These are phyloP conservation scores for Lipomyces lipofer DNA, from an alignment of 805 yeast species.

Conservation along the genomic window DNA sequence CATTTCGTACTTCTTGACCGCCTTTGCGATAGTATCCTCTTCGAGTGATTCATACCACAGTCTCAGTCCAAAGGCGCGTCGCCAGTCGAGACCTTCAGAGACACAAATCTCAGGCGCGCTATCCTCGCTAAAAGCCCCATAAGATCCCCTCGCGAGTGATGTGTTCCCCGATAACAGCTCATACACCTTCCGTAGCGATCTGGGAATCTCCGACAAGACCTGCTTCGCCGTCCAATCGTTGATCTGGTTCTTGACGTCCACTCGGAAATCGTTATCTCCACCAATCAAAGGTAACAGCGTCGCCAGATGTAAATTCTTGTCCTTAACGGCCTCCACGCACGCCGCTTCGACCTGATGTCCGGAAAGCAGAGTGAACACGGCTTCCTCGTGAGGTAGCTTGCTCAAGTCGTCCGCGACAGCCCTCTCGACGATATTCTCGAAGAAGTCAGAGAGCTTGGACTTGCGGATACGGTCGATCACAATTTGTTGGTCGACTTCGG, in stretches of 20 bases:
- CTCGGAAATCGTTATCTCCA: constrained; percentile 62
- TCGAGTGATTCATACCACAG: constrained; percentile 54
- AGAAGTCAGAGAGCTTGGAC: constrained; percentile 56
- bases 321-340: constrained; percentile 55
- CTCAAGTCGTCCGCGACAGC: constrained; percentile 42
- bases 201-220: constrained; percentile 51
- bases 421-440: constrained; percentile 47
- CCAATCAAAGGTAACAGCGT: constrained; percentile 68
- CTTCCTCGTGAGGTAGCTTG: constrained; percentile 39
- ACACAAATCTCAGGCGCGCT: constrained; percentile 28
- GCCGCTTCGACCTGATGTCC: constrained; percentile 65
- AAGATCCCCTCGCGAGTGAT: constrained; percentile 36
- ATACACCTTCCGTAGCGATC: constrained; percentile 57
- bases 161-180: constrained; percentile 54
- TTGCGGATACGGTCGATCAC: constrained; percentile 42
- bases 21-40: constrained; percentile 27
- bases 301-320: constrained; percentile 69
- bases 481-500: constrained; percentile 12
- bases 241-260: constrained; percentile 62
- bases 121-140: constrained; percentile 22
- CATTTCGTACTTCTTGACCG: constrained; percentile 28
- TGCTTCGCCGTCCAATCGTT: constrained; percentile 59
- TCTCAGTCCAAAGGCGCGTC: constrained; percentile 56
- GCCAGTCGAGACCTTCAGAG: constrained; percentile 60
- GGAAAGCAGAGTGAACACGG: constrained; percentile 35